Conservation (phyloP, 176 grass and related monocot species). For the Bothriochloa decipiens region DNA sequence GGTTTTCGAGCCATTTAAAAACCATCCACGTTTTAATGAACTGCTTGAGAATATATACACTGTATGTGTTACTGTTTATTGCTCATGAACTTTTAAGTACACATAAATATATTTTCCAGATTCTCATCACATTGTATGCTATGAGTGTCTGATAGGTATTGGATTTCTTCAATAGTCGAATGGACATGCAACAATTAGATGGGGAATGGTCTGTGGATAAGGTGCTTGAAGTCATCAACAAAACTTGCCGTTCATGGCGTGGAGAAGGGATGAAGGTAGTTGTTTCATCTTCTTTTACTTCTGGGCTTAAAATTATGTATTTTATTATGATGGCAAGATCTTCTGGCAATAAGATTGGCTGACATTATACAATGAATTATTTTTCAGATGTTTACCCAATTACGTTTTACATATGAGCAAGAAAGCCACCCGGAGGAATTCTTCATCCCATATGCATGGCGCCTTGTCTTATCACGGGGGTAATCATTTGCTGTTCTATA, state of each 20-base stretch:
- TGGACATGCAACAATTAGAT: conserved; percentile 90
- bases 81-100: conserved; percentile 19
- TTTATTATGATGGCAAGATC: too few species aligned
- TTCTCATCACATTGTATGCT: conserved; percentile 35
- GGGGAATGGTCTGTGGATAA: conserved; percentile 97
- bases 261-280: conserved; percentile 97
- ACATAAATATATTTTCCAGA: conserved; percentile 21
- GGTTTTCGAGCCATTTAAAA: conserved; percentile 96
- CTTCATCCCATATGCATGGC: conserved; percentile 99
- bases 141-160: conserved; percentile 61
- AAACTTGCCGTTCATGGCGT: conserved; percentile 90
- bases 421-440: conserved; percentile 99
- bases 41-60: conserved; percentile 98
- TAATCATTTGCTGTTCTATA: conserved; percentile 48
- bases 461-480: conserved; percentile 84
- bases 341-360: conserved; percentile 43
- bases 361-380: conserved; percentile 27
- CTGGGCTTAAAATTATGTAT: not conserved
- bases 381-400: conserved; percentile 98
- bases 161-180: conserved; percentile 98
- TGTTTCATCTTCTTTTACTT: conserved; percentile 8
- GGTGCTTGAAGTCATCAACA: conserved; percentile 93
- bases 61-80: conserved; percentile 51
- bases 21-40: conserved; percentile 97
- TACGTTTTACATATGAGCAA: conserved; percentile 99